phyloP scores from a whole-genome alignment of 208 protist species.

The Kentomonas sorsogonicus region DNA sequence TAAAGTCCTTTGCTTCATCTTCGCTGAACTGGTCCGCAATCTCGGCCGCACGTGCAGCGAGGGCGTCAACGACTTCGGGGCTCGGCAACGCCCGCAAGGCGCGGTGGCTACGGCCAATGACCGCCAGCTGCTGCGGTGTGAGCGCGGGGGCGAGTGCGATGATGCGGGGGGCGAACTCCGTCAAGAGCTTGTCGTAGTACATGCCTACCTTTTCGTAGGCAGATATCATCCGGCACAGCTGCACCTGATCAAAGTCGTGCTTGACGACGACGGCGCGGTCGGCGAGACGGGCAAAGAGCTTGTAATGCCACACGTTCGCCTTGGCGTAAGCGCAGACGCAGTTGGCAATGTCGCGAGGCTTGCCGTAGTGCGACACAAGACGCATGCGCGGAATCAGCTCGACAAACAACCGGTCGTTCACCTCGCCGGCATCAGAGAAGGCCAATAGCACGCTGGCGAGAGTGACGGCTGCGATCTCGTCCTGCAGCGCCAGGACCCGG shows the following conservation, averaged over 20 bases:
- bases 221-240: conserved; percentile 41
- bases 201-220: conserved; percentile 70
- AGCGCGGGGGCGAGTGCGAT: conserved; percentile 33
- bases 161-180: conserved; percentile 36
- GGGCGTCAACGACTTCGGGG: too few relatives aligned
- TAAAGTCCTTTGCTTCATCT: too few relatives aligned
- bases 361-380: conserved; percentile 73
- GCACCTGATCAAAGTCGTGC: conserved; percentile 47
- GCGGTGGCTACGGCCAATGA: too few relatives aligned
- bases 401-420: conserved; percentile 76
- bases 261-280: conserved; percentile 70
- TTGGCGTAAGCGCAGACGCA: conserved; percentile 70
- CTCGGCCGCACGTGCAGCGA: too few relatives aligned
- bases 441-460: conserved; percentile 63
- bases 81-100: too few relatives aligned
- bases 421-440: conserved; percentile 53
- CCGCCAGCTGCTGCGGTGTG: conserved; percentile 30
- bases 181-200: conserved; percentile 14
- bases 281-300: conserved; percentile 71
- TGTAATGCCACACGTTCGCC: conserved; percentile 84
- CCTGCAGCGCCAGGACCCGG: conserved; percentile 44
- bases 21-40: too few relatives aligned
- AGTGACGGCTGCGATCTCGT: conserved; percentile 52
- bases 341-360: conserved; percentile 59
- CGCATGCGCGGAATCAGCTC: conserved; percentile 75